phyloP scores from a whole-genome alignment of 164 flowering plant genomes.

The Aristolochia contorta region DNA sequence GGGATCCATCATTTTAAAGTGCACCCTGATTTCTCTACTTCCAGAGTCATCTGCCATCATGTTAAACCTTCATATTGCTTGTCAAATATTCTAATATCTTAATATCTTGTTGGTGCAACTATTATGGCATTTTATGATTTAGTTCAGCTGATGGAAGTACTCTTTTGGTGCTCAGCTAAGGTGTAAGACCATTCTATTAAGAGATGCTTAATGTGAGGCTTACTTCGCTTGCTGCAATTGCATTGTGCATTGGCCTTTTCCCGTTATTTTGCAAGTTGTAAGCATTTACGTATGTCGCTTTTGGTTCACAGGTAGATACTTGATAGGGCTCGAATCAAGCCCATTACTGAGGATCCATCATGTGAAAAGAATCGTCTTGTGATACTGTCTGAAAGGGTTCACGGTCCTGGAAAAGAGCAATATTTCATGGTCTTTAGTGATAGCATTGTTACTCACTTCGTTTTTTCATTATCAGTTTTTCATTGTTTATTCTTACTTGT shows the following conservation, averaged over 20 bases:
- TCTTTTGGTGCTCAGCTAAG: background rate
- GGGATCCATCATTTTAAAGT: background rate
- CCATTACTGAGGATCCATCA: constrained; percentile 79
- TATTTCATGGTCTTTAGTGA: background rate
- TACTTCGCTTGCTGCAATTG: background rate
- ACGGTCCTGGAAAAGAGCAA: constrained; percentile 32
- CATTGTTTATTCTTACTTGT: background rate
- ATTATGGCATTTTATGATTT: background rate
- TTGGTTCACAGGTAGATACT: constrained; percentile 53
- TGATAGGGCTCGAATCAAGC: constrained; percentile 78
- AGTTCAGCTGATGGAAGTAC: background rate
- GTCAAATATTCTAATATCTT: background rate
- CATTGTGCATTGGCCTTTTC: background rate
- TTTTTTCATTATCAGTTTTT: background rate
- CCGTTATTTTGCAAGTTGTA: background rate
- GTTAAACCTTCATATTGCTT: background rate
- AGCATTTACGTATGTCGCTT: background rate
- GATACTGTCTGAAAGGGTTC: constrained; percentile 68
- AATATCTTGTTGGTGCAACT: background rate
- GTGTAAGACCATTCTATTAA: background rate
- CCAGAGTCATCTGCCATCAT: background rate
- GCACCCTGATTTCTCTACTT: background rate
- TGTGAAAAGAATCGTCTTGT: constrained; percentile 56
- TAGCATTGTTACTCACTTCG: background rate
- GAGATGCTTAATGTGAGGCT: background rate